phyloP scores from a whole-genome alignment of 192 early-diverging fungal genomes.

The Entomortierella lignicola region DNA sequence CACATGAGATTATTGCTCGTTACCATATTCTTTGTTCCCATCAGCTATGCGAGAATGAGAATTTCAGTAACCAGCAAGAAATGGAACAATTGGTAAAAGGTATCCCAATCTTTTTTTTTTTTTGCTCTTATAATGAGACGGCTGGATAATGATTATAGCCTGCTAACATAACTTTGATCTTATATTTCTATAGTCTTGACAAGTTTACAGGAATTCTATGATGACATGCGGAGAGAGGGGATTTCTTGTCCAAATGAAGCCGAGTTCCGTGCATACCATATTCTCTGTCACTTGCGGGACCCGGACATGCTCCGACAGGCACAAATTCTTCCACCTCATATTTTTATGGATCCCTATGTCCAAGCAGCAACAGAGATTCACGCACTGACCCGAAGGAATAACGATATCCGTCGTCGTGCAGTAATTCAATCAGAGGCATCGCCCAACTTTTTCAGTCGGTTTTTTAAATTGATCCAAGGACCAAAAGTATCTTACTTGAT shows the following conservation, averaged over 20 bases:
- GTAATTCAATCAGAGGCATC: conserved; percentile 64
- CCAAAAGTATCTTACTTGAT: conserved; percentile 74
- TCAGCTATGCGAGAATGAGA: conserved; percentile 73
- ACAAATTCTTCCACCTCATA: conserved; percentile 63
- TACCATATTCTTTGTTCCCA: conserved; percentile 87
- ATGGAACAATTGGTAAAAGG: conserved; percentile 91
- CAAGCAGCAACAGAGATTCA: conserved; percentile 78
- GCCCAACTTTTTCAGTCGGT: conserved; percentile 72
- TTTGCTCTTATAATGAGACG: too few species aligned
- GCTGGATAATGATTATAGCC: too few species aligned
- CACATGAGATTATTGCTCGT: conserved; percentile 87
- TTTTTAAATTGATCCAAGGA: conserved; percentile 77
- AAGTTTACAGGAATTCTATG: conserved; percentile 88
- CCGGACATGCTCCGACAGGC: conserved; percentile 76
- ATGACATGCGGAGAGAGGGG: conserved; percentile 71
- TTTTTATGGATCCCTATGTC: conserved; percentile 72
- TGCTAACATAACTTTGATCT: not conserved
- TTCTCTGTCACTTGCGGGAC: conserved; percentile 79
- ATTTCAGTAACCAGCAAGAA: conserved; percentile 84
- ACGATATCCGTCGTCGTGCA: conserved; percentile 60
- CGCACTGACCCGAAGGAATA: conserved; percentile 65
- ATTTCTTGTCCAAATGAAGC: conserved; percentile 79
- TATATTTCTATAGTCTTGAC: conserved; percentile 70
- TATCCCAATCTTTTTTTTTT: too few species aligned
- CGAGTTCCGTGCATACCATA: conserved; percentile 92